Conservation (phyloP, 163 green algal genomes). For the Scenedesmus sp. region DNA sequence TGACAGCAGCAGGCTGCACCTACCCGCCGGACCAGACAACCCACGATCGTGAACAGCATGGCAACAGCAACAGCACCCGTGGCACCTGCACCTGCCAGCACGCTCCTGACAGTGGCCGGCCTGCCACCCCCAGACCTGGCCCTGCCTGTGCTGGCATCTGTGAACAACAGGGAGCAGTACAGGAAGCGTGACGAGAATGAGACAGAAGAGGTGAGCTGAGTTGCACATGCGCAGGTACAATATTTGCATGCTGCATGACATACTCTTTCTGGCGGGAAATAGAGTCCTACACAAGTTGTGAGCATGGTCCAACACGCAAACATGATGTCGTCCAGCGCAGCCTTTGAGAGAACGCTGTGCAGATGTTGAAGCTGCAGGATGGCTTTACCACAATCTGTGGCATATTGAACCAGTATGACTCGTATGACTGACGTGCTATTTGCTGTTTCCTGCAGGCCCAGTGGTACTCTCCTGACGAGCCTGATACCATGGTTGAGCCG, state of each 20-base stretch:
- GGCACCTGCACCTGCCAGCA: background rate
- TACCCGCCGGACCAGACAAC: background rate
- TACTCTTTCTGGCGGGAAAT: no score
- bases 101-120: background rate
- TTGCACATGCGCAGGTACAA: no score
- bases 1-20: background rate
- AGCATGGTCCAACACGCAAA: no score
- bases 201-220: conserved; percentile 25
- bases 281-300: no score
- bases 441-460: conserved; percentile 32
- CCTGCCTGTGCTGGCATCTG: conserved; percentile 27
- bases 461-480: conserved; percentile 35
- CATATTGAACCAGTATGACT: background rate
- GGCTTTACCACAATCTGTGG: no score
- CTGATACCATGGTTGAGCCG: conserved; percentile 34
- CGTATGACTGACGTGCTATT: background rate
- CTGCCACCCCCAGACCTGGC: conserved; percentile 1
- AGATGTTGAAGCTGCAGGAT: no score
- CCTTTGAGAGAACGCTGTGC: no score
- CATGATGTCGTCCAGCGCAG: no score
- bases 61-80: background rate
- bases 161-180: conserved; percentile 29
- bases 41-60: background rate
- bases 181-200: background rate
- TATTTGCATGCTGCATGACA: no score